Conservation (phyloP, 768 basidiomycete genomes). For the Russula earlei region DNA sequence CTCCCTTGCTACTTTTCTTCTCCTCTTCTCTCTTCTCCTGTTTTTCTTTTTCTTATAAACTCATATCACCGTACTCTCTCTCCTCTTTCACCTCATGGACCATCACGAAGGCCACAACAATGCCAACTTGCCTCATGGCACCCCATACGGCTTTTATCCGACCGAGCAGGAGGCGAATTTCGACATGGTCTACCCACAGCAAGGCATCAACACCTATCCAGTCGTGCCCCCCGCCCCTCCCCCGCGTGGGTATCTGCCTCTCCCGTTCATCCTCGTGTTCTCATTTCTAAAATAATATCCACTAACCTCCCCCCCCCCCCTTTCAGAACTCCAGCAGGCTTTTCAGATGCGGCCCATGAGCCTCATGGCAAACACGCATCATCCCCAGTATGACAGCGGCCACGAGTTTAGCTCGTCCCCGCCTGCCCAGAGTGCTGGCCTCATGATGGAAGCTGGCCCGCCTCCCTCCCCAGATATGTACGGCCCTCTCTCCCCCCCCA, state of each 20-base stretch:
- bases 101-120: conserved; percentile 24
- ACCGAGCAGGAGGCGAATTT: conserved; percentile 26
- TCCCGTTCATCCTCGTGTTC: conserved; percentile 43
- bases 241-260: conserved; percentile 57
- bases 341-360: conserved; percentile 48
- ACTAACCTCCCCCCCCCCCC: conserved; percentile 41
- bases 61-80: conserved; percentile 18
- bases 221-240: conserved; percentile 45
- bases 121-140: conserved; percentile 22
- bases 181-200: conserved; percentile 32
- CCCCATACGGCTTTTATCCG: conserved; percentile 30
- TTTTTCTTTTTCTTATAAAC: conserved; percentile 17
- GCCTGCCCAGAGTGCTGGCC: conserved; percentile 17
- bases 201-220: conserved; percentile 47
- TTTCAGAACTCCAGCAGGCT: conserved; percentile 60
- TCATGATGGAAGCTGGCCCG: conserved; percentile 28
- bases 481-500: conserved; percentile 75
- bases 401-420: conserved; percentile 45
- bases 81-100: conserved; percentile 24
- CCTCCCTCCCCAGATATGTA: conserved; percentile 76
- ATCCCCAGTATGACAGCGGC: conserved; percentile 38
- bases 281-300: conserved; percentile 42
- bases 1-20: conserved; percentile 25
- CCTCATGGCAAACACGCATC: conserved; percentile 59
- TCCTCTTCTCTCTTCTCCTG: conserved; percentile 26